A percentile compares a stretch with the other conserved stretches of the same genome.
Evolutionary conservation across 1,284 basidiomycete genomes (phyloP).

Genomic region (Rhodotorula sp.): DNA sequence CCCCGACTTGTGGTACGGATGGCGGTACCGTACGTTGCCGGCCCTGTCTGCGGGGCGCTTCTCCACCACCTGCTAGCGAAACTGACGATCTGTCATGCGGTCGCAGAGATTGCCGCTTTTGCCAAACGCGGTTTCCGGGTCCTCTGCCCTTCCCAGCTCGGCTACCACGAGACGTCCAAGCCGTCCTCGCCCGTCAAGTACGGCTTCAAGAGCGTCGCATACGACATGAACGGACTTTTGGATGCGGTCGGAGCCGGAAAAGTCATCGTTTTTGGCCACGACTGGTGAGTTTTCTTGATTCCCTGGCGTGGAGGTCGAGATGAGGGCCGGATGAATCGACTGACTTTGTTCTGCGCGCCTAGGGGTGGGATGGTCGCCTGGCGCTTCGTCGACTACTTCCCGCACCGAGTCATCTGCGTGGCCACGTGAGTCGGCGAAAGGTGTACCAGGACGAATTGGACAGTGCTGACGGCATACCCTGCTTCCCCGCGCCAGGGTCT

Average conservation of each 20-base stretch:
- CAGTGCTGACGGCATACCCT: not conserved
- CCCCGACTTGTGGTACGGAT: conserved; percentile 41
- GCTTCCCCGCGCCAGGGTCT: conserved; percentile 26
- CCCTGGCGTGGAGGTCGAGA: not conserved
- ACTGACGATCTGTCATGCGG: too few species aligned
- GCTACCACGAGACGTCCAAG: conserved; percentile 32
- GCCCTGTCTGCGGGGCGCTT: too few species aligned
- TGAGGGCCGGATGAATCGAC: too few species aligned
- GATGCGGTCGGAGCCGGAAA: conserved; percentile 24
- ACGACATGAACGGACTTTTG: conserved; percentile 39
- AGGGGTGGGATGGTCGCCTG: conserved; percentile 45
- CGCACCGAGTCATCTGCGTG: conserved; percentile 33
- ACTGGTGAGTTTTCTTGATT: conserved; percentile 33
- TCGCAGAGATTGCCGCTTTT: conserved; percentile 38
- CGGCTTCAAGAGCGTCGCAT: conserved; percentile 33
- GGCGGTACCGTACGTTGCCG: conserved; percentile 35
- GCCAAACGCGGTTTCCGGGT: conserved; percentile 36
- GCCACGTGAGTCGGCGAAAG: conserved; percentile 17
- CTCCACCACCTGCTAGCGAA: too few species aligned
- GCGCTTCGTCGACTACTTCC: conserved; percentile 43
- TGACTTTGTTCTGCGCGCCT: not conserved
- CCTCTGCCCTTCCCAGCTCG: conserved; percentile 39
- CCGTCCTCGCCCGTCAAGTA: conserved; percentile 34
- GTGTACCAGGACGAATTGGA: not conserved
- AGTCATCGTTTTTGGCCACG: conserved; percentile 42